Evolutionary conservation across 371 early-diverging fungal species (phyloP), one percentile per base, ranked within the genome.

Genomic region (Mortierella sp.): DNA sequence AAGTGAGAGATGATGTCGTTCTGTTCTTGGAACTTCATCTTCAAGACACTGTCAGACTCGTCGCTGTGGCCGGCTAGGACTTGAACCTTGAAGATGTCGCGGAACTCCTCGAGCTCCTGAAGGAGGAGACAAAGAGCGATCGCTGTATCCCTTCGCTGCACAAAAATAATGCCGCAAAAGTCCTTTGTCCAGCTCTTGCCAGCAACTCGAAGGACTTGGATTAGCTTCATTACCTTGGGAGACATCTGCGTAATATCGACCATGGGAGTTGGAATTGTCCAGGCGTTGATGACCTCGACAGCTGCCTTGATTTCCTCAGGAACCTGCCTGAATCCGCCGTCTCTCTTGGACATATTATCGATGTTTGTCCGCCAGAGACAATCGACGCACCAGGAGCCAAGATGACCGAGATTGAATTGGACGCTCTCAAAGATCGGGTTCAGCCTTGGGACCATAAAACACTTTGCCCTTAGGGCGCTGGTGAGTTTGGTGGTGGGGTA

Each of bases 81-180:
- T 21, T 88, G 93, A 28, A 92, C 88, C 10, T 88, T 83, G n/a
- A 95, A 80, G 74, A 89, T 85, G 1, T 86, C 84, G 19, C 86
- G 84, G n/a, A 95, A 82, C 72, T 90, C 89, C 6, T 88, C 84
- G 28, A 95, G 85, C 14, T 90, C 88, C 42, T 89, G 79, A 10
- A 96, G 89, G 6, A 96, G 58, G 21, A 88, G 60, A 38, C 90
- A 79, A 0, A 98, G 81, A 0, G 94, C 91, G n/a, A 91, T 81
- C 0, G 97, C 98, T 0, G 94, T 94, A 48, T 95, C 88, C 50
- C 97, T 89, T 44, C 94, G 91, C 75, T 94, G 90, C 5, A 95
- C 95, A 86, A 98, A 98, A 31, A 97, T 90, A 60, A 98, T 97
- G 21, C 96, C 96, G 74, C 97, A 95, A 82, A 97, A 95, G 4